A percentile compares a stretch with the other conserved stretches of the same genome.
Evolutionary conservation across 208 protist species (phyloP).

Genomic region (Wallacemonas sp.): DNA sequence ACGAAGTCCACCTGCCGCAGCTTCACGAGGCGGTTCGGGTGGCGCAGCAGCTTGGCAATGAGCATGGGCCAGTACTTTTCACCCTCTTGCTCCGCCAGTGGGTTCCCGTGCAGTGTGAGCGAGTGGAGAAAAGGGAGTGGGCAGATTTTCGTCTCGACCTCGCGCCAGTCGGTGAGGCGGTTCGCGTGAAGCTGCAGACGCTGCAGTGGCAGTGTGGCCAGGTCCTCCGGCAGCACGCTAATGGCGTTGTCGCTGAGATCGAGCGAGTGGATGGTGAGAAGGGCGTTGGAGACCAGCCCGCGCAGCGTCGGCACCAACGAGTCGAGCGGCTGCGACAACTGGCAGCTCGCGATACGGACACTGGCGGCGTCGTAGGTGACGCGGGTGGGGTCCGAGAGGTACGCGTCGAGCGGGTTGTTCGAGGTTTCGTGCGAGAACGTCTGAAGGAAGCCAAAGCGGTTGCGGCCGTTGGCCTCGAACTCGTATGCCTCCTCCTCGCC

Average conservation of each 20-base stretch:
- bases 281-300: constrained; percentile 66
- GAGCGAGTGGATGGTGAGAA: constrained; percentile 67
- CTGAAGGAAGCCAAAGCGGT: constrained; percentile 43
- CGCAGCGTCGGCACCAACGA: constrained; percentile 65
- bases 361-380: constrained; percentile 50
- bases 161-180: constrained; percentile 61
- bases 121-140: constrained; percentile 51
- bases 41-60: constrained; percentile 47
- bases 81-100: constrained; percentile 60
- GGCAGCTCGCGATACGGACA: constrained; percentile 67
- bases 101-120: constrained; percentile 84
- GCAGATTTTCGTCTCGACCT: constrained; percentile 65
- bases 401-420: constrained; percentile 6
- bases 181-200: constrained; percentile 77
- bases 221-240: constrained; percentile 44
- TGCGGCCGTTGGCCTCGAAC: constrained; percentile 41
- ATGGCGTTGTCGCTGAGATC: constrained; percentile 82
- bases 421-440: background rate
- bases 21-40: constrained; percentile 42
- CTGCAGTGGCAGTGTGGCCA: constrained; percentile 65
- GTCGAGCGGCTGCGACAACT: constrained; percentile 46
- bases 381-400: background rate
- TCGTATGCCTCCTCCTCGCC: constrained; percentile 91
- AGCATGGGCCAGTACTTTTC: constrained; percentile 56
- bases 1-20: constrained; percentile 82